Evolutionary conservation across 2,329 filamentous ascomycete species (phyloP), one percentile per base, ranked within the genome.

Genomic region (Paecilomyces formosus): DNA sequence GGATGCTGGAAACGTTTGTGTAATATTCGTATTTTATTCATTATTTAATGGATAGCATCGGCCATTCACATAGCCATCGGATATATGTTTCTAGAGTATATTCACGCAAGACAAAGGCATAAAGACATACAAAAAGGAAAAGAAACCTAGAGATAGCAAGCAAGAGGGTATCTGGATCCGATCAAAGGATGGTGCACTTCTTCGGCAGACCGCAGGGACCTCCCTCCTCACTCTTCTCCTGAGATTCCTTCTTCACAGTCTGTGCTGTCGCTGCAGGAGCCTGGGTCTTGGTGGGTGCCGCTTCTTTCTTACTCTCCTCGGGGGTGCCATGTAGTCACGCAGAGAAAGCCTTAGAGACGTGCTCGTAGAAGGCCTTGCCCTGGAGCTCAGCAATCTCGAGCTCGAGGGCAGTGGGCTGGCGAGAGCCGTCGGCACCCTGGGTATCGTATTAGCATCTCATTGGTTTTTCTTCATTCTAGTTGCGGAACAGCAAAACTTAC

Each of bases 291-390:
- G 70, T 63, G 57, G 67, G 66, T 55, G 65, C 59, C 55, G 66
- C 66, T 60, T 65, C 64, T 58, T 60, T 63, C 28, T 65, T 60
- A 54, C 65, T 63, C 60, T 62, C 63, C 55, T 62, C 66, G 53
- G 67, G 66, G 59, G 81, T 76, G 61, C 79, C 88, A 88, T 90
- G 83, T 79, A 94, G 88, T 96, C 89, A 96, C 67, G 82, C 83
- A 61, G 84, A 82, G 75, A 79, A 82, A 65, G 84, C 81, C 83
- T 91, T 93, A 71, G 84, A 76, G 57, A 96, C 83, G 60, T 83
- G 79, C 75, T 88, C 78, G 78, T 89, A 96, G 80, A 97, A 99
- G 57, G 78, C 72, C 82, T 91, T 87, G 76, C 94, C 94, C 80
- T 99, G 94, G 66, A 83, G 83, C 62, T 81, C 82, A 60, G 94